These are phyloP conservation scores for Exophiala spinifera DNA, from an alignment of 2,329 filamentous ascomycete species.

Conservation along the genomic window DNA sequence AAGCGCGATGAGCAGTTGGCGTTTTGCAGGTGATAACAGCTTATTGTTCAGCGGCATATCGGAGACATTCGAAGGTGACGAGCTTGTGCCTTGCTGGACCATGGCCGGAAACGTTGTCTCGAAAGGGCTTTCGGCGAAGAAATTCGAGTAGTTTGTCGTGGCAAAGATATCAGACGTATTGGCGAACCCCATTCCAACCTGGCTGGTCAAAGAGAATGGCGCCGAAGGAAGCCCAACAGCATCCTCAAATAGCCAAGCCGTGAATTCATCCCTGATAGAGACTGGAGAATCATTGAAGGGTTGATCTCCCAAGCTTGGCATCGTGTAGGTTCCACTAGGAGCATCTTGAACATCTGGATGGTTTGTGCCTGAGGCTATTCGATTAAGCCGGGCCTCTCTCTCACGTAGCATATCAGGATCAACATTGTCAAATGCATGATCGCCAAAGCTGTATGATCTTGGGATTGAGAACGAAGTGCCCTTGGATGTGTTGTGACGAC, in stretches of 20 bases:
- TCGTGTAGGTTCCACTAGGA: conserved; percentile 47
- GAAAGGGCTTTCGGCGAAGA: conserved; percentile 55
- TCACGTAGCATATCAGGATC: conserved; percentile 25
- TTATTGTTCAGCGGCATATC: conserved; percentile 76
- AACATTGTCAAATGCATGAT: conserved; percentile 29
- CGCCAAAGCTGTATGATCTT: conserved; percentile 29
- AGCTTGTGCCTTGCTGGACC: conserved; percentile 67
- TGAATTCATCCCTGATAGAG: conserved; percentile 81
- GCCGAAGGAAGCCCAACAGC: conserved; percentile 54
- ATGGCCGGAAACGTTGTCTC: conserved; percentile 55
- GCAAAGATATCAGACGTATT: conserved; percentile 49
- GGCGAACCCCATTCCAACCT: conserved; percentile 38
- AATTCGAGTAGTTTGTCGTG: conserved; percentile 22
- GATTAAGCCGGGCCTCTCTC: too few species aligned
- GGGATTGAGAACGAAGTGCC: conserved; percentile 13
- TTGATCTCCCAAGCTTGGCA: conserved; percentile 43
- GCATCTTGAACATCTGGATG: conserved; percentile 28
- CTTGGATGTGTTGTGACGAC: conserved; percentile 16
- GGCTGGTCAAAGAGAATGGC: conserved; percentile 45
- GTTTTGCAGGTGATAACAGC: conserved; percentile 80
- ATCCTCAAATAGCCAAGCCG: conserved; percentile 78
- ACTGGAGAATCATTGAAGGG: conserved; percentile 50
- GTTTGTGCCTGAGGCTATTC: too few species aligned
- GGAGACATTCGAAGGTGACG: conserved; percentile 80
- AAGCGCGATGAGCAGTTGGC: conserved; percentile 74